Conservation (phyloP, 257 asterid genomes). For the Plectranthus barbatus region DNA sequence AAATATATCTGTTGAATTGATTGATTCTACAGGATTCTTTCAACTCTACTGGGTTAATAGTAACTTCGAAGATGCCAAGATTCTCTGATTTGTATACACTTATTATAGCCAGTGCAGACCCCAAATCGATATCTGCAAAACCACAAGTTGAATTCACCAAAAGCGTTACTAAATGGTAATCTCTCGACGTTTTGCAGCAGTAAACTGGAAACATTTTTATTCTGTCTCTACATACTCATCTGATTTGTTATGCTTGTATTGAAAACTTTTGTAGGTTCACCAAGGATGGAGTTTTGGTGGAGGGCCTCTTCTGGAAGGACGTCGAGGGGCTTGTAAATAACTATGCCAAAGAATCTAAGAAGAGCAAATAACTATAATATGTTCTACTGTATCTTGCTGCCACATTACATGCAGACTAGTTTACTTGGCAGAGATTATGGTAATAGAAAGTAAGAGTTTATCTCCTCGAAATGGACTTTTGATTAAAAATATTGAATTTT, state of each 20-base stretch:
- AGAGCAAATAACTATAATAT: constrained; percentile 54
- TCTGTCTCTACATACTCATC: not conserved
- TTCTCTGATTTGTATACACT: constrained; percentile 89
- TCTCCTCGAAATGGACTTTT: constrained; percentile 1
- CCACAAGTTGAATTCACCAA: constrained; percentile 77
- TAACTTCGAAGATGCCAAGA: constrained; percentile 91
- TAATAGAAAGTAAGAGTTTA: not conserved
- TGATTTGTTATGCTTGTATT: not conserved
- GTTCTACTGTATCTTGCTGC: not conserved
- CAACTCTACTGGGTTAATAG: constrained; percentile 60
- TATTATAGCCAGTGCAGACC: constrained; percentile 77
- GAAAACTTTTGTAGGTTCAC: constrained; percentile 58
- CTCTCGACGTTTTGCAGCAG: too few species aligned
- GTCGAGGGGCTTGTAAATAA: constrained; percentile 60
- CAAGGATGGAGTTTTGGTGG: constrained; percentile 90
- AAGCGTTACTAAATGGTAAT: constrained; percentile 83
- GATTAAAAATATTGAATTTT: not conserved
- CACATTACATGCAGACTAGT: constrained; percentile 15
- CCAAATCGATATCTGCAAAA: constrained; percentile 78
- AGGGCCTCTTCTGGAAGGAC: constrained; percentile 89
- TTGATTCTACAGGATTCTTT: constrained; percentile 58
- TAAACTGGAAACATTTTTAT: not conserved
- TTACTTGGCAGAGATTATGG: constrained; percentile 2
- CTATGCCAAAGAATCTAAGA: constrained; percentile 63
- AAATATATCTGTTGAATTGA: constrained; percentile 8